Conservation (phyloP, 1,284 basidiomycete genomes). For the Rhodotorula sp. region DNA sequence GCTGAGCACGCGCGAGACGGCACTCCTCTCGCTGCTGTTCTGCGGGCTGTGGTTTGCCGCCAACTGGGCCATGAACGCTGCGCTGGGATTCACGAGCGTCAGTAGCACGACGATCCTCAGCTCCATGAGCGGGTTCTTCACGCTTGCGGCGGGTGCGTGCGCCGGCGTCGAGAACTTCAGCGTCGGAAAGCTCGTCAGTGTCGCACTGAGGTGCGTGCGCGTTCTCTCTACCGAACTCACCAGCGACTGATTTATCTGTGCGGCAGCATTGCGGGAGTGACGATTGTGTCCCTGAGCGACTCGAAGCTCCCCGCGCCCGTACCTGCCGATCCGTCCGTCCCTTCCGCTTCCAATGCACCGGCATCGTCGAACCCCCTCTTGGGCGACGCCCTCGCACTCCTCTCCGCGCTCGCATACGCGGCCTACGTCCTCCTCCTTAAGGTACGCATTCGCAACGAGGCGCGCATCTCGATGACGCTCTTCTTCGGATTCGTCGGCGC, state of each 20-base stretch:
- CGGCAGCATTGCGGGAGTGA: slow-evolving; percentile 76
- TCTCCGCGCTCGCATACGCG: slow-evolving; percentile 85
- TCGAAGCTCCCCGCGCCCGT: slow-evolving; percentile 53
- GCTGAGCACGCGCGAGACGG: slow-evolving; percentile 71
- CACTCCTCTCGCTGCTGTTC: slow-evolving; percentile 72
- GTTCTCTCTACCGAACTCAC: slow-evolving; percentile 9
- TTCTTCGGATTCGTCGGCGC: slow-evolving; percentile 68
- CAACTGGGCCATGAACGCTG: slow-evolving; percentile 83
- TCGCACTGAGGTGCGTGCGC: slow-evolving; percentile 68
- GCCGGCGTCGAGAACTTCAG: slow-evolving; percentile 81
- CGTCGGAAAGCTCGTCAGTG: slow-evolving; percentile 73
- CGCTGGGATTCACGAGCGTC: slow-evolving; percentile 81
- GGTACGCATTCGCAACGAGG: slow-evolving; percentile 74
- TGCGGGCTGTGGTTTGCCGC: slow-evolving; percentile 68
- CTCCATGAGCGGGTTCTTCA: slow-evolving; percentile 93
- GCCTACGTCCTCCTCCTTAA: slow-evolving; percentile 92
- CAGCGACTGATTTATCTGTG: no score
- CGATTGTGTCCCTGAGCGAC: slow-evolving; percentile 67
- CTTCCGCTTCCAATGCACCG: slow-evolving; percentile 59
- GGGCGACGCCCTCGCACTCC: slow-evolving; percentile 76
- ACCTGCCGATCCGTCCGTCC: slow-evolving; percentile 45
- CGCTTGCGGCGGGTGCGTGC: slow-evolving; percentile 78
- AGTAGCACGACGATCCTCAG: slow-evolving; percentile 87
- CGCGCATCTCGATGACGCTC: slow-evolving; percentile 75
- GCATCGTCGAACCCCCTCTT: slow-evolving; percentile 56